phyloP scores from a whole-genome alignment of 2,329 filamentous ascomycete genomes.

The Lachnellula arida region DNA sequence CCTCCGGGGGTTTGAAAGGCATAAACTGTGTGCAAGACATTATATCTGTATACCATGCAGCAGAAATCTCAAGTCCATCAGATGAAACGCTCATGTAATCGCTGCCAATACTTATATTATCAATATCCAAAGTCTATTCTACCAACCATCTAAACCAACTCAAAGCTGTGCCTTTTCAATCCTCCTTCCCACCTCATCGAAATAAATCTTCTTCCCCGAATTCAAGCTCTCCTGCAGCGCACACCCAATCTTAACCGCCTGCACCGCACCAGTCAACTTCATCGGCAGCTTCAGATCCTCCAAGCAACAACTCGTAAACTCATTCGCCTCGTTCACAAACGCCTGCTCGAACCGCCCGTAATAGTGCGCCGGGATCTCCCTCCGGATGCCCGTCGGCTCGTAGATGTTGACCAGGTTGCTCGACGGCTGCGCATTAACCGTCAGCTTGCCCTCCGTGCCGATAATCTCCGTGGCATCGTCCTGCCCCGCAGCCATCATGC shows the following conservation, averaged over 20 bases:
- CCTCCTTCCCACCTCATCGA: slow-evolving; percentile 47
- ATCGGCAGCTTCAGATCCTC: slow-evolving; percentile 52
- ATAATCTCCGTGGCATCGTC: slow-evolving; percentile 65
- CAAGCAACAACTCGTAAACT: slow-evolving; percentile 56
- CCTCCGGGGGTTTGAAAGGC: too few species aligned
- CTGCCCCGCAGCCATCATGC: slow-evolving; percentile 66
- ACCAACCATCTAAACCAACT: not conserved
- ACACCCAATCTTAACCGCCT: slow-evolving; percentile 55
- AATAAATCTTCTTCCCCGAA: slow-evolving; percentile 51
- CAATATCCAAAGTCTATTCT: too few species aligned
- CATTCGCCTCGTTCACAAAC: slow-evolving; percentile 59
- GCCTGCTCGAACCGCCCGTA: slow-evolving; percentile 59
- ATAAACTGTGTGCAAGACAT: too few species aligned
- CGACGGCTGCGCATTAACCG: slow-evolving; percentile 54
- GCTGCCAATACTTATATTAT: too few species aligned
- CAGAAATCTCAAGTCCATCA: too few species aligned
- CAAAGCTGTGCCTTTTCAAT: slow-evolving; percentile 17
- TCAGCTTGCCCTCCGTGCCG: slow-evolving; percentile 59
- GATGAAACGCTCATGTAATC: too few species aligned
- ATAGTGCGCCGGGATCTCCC: slow-evolving; percentile 58
- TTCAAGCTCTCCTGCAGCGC: slow-evolving; percentile 54
- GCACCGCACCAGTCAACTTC: slow-evolving; percentile 51
- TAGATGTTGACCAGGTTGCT: slow-evolving; percentile 52
- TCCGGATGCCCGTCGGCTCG: slow-evolving; percentile 47
- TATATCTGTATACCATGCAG: too few species aligned